phyloP scores from a whole-genome alignment of 208 protist genomes.

The Crithidia fasciculata region DNA sequence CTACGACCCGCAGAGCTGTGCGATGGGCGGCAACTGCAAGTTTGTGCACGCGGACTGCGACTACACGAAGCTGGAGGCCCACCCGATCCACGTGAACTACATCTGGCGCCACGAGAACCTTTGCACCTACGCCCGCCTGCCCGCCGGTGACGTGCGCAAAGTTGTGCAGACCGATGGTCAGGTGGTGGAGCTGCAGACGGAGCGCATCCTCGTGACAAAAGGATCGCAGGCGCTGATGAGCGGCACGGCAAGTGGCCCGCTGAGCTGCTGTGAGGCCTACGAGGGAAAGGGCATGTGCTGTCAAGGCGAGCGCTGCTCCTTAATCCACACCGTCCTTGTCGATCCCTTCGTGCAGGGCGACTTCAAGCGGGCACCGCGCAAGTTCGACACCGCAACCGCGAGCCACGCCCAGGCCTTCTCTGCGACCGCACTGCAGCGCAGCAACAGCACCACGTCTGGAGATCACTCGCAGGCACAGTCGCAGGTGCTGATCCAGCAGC shows the following conservation, averaged over 20 bases:
- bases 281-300: conserved; percentile 72
- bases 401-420: neutral
- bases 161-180: conserved; percentile 38
- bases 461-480: conserved; percentile 6
- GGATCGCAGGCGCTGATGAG: conserved; percentile 4
- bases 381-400: conserved; percentile 2
- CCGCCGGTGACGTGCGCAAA: conserved; percentile 21
- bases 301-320: conserved; percentile 66
- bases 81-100: conserved; percentile 86
- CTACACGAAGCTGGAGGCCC: conserved; percentile 43
- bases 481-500: neutral
- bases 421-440: neutral
- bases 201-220: conserved; percentile 41
- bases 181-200: conserved; percentile 32
- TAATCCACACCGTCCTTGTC: conserved; percentile 72
- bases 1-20: conserved; percentile 52
- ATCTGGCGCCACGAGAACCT: conserved; percentile 57
- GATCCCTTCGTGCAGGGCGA: conserved; percentile 64
- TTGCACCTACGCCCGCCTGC: conserved; percentile 73
- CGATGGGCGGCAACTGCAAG: conserved; percentile 74
- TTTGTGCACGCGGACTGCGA: conserved; percentile 82
- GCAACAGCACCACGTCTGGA: conserved; percentile 2
- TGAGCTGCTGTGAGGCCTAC: conserved; percentile 27
- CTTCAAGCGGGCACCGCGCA: conserved; percentile 54
- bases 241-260: neutral